Evolutionary conservation across 208 protist species (phyloP).

Genomic region (Lotmaria passim): DNA sequence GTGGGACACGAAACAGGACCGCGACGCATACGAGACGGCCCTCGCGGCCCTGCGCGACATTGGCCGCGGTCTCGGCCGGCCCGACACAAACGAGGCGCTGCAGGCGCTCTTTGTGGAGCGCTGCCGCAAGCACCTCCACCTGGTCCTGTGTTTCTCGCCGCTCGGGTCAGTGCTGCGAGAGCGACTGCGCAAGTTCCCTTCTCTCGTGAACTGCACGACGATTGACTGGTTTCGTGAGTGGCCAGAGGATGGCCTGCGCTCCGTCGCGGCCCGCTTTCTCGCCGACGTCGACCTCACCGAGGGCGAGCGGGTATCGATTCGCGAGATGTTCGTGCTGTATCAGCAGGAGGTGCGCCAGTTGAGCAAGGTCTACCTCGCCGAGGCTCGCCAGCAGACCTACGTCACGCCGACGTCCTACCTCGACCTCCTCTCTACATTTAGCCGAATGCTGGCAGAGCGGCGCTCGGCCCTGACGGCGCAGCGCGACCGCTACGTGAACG

Average conservation of each 20-base stretch:
- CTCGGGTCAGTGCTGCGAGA: constrained; percentile 95
- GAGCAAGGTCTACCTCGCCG: constrained; percentile 79
- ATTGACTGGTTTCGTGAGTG: constrained; percentile 99
- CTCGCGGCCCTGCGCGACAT: constrained; percentile 86
- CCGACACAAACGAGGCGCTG: constrained; percentile 86
- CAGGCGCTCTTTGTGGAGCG: constrained; percentile 93
- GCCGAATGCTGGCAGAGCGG: constrained; percentile 83
- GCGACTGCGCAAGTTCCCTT: constrained; percentile 96
- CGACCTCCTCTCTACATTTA: constrained; percentile 94
- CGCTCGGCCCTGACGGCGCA: constrained; percentile 84
- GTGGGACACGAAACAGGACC: constrained; percentile 94
- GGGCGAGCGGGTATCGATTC: constrained; percentile 58
- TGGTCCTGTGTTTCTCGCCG: constrained; percentile 97
- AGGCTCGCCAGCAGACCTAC: constrained; percentile 92
- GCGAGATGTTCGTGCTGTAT: constrained; percentile 92
- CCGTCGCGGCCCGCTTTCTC: constrained; percentile 90
- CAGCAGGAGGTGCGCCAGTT: constrained; percentile 92
- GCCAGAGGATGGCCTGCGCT: constrained; percentile 95
- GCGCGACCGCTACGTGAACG: constrained; percentile 90
- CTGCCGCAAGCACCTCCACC: constrained; percentile 94
- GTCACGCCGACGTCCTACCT: constrained; percentile 97
- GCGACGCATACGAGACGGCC: constrained; percentile 89
- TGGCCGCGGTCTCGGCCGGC: constrained; percentile 79
- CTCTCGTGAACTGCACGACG: constrained; percentile 98
- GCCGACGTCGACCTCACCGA: constrained; percentile 82